phyloP scores from a whole-genome alignment of 345 rosid genomes.

The Lepidium didymum region DNA sequence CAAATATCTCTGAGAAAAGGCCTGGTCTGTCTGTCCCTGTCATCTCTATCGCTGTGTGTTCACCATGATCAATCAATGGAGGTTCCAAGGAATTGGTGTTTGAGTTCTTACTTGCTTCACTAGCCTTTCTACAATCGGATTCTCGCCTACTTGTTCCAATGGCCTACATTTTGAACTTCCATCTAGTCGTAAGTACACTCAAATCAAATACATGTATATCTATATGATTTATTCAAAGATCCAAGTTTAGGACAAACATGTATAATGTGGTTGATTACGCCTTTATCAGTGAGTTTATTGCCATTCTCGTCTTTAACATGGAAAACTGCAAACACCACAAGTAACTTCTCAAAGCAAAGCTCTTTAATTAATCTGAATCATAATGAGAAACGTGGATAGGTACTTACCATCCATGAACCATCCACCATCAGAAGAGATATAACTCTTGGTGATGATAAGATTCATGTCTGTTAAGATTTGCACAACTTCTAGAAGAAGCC shows the following conservation, averaged over 20 bases:
- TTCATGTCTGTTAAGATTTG: slow-evolving; percentile 71
- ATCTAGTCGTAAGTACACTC: background rate
- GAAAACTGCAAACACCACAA: slow-evolving; percentile 44
- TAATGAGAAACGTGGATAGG: background rate
- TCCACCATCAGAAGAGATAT: slow-evolving; percentile 71
- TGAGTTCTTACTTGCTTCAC: background rate
- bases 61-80: slow-evolving; percentile 9
- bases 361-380: background rate
- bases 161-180: slow-evolving; percentile 35
- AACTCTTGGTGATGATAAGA: slow-evolving; percentile 51
- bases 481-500: slow-evolving; percentile 71
- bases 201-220: background rate
- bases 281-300: slow-evolving; percentile 52
- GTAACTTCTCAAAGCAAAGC: background rate
- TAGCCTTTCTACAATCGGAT: slow-evolving; percentile 22
- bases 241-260: slow-evolving; percentile 35
- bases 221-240: background rate
- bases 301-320: slow-evolving; percentile 73
- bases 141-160: slow-evolving; percentile 47
- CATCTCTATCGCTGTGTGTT: slow-evolving; percentile 65
- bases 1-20: slow-evolving; percentile 70
- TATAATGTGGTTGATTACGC: slow-evolving; percentile 45
- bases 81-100: slow-evolving; percentile 7
- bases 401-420: slow-evolving; percentile 80
- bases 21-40: slow-evolving; percentile 65